phyloP scores from a whole-genome alignment of 257 asterid genomes.

The Solanum chmielewskii region DNA sequence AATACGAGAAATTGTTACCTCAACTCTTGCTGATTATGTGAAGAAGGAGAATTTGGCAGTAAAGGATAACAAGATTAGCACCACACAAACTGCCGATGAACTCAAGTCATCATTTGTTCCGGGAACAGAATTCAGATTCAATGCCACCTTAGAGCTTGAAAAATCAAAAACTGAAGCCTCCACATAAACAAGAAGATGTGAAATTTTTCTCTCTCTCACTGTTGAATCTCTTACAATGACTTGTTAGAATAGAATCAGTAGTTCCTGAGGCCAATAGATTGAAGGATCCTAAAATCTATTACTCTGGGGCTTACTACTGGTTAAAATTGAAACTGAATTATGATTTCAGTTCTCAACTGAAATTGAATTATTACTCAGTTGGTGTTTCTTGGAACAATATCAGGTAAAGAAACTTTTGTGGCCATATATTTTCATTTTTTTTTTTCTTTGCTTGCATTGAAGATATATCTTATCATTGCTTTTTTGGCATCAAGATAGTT shows the following conservation, averaged over 20 bases:
- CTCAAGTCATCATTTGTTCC: conserved; percentile 44
- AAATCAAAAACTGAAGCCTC: conserved; percentile 20
- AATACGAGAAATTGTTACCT: conserved; percentile 56
- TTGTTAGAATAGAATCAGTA: background rate
- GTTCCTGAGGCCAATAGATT: background rate
- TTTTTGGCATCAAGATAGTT: background rate
- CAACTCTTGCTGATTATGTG: conserved; percentile 57
- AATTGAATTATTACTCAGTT: background rate
- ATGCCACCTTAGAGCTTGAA: conserved; percentile 57
- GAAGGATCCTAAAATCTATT: background rate
- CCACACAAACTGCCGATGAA: conserved; percentile 62
- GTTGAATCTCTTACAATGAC: background rate
- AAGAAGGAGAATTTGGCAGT: conserved; percentile 63
- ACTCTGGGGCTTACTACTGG: background rate
- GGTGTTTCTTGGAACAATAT: background rate
- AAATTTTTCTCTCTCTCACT: background rate
- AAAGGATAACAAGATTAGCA: conserved; percentile 59
- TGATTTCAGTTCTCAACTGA: background rate
- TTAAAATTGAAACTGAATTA: background rate
- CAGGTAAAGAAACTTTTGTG: background rate
- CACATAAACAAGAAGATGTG: background rate
- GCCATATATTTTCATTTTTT: background rate
- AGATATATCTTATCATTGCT: background rate
- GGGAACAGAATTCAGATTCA: conserved; percentile 67
- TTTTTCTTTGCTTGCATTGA: background rate